Base-by-base conservation (phyloP, 495 filamentous ascomycete genomes). In the Pseudoneurospora amorphoporcata region DNA sequence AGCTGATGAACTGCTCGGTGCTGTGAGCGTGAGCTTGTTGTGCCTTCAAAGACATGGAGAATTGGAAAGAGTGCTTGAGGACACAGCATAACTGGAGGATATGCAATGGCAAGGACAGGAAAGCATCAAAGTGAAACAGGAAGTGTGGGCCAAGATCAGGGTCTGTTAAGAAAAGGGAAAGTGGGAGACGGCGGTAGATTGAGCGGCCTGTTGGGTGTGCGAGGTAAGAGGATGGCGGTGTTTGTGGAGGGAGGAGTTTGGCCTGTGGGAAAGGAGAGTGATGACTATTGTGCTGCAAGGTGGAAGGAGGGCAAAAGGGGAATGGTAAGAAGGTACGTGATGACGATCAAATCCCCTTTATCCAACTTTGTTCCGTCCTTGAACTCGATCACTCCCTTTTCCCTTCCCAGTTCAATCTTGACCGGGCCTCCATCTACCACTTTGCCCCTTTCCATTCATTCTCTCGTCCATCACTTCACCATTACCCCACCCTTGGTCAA, bases 161-260 rank as follows among this genome's bases (percentile, higher is more conserved):
- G 70, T 85, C 80, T 2, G 73, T 71, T 42, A 75, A 75, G 32
- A 86, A 72, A 32, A 3, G 19, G 47, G 47, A 19, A 75, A 42
- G 42, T 78, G 78, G 0, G 84, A 75, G 4, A 87, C 77, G 8
- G 29, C 86, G 82, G 74, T 85, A 88, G 8, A 80, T 76, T 8
- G 83, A 86, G 58, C 79, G 81, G 70, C 78, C 69, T 39, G 80
- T 75, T 41, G 70, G 72, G n/a, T n/a, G n/a, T n/a, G n/a, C n/a
- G n/a, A n/a, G n/a, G n/a, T n/a, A n/a, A n/a, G n/a, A n/a, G n/a
- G n/a, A n/a, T n/a, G n/a, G n/a, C n/a, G n/a, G n/a, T n/a, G n/a
- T n/a, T n/a, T n/a, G n/a, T n/a, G n/a, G n/a, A n/a, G 29, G 53
- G 14, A 32, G 53, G 23, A 61, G 23, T 9, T 17, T 35, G 53